A percentile compares a stretch with the other conserved stretches of the same genome.
phyloP scores from a whole-genome alignment of 1,284 basidiomycete genomes.

The Schizopora paradoxa region DNA sequence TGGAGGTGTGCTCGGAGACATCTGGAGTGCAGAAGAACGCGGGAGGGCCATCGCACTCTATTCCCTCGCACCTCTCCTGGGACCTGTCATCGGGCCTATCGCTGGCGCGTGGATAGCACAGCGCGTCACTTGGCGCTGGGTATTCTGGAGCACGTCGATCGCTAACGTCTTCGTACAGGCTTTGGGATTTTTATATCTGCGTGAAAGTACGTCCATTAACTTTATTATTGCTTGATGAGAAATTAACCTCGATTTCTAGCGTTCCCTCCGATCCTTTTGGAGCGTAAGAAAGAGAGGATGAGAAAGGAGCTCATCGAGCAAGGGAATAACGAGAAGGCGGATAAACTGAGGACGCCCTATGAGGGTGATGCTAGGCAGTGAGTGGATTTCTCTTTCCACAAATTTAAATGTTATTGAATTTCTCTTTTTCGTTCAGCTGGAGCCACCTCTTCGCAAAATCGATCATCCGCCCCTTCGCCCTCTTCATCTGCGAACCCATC shows the following conservation, averaged over 20 bases:
- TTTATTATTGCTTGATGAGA: neutral
- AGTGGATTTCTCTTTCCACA: neutral
- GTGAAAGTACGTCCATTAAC: conserved; percentile 48
- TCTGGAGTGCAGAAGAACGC: conserved; percentile 41
- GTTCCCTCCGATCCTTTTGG: conserved; percentile 56
- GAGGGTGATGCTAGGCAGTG: neutral
- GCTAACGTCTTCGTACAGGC: conserved; percentile 45
- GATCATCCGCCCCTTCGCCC: conserved; percentile 30
- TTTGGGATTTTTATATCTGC: conserved; percentile 51
- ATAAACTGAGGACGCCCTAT: neutral
- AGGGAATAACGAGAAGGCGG: neutral
- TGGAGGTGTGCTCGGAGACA: conserved; percentile 47
- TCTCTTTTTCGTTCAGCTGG: conserved; percentile 8
- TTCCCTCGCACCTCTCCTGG: conserved; percentile 40
- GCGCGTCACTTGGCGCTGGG: conserved; percentile 36
- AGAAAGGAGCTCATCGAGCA: conserved; percentile 38
- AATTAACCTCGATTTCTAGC: conserved; percentile 34
- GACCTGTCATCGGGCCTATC: conserved; percentile 39
- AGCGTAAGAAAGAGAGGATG: conserved; percentile 50
- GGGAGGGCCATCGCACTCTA: conserved; percentile 45
- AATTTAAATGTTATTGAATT: no score
- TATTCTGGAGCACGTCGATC: conserved; percentile 61
- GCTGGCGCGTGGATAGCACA: conserved; percentile 37
- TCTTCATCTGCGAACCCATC: conserved; percentile 31
- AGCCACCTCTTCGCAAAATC: conserved; percentile 14